These are phyloP conservation scores for Paragyromitra xinjiangensis DNA, from an alignment of 495 filamentous ascomycete genomes.

Conservation along the genomic window DNA sequence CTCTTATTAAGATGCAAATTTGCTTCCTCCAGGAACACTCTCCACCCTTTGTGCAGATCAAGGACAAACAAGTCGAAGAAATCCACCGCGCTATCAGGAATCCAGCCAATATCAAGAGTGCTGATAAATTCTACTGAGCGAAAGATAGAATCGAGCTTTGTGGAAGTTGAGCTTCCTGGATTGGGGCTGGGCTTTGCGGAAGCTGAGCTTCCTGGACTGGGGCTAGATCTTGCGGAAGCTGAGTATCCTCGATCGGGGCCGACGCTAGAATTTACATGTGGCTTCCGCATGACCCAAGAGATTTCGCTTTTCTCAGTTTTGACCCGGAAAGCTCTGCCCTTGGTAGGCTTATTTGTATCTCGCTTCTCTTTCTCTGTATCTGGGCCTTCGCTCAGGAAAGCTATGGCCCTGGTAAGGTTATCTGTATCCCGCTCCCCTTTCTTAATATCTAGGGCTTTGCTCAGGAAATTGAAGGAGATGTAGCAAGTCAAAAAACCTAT, in stretches of 20 bases:
- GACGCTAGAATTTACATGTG: not conserved
- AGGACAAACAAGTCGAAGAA: conserved; percentile 38
- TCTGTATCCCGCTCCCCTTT: not conserved
- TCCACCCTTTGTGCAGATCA: conserved; percentile 34
- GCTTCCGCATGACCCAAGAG: not conserved
- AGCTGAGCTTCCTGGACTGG: not conserved
- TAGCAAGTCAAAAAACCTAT: too few relatives aligned
- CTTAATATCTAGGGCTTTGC: too few relatives aligned
- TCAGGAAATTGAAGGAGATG: too few relatives aligned
- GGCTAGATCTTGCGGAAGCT: too few relatives aligned
- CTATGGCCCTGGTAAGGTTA: not conserved
- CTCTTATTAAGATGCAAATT: conserved; percentile 23
- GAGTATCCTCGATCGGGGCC: too few relatives aligned
- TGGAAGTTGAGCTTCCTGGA: not conserved
- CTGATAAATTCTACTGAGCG: conserved; percentile 37
- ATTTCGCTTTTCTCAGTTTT: not conserved
- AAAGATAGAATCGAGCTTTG: not conserved
- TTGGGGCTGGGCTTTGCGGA: not conserved
- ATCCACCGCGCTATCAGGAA: conserved; percentile 35
- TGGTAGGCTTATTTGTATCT: not conserved
- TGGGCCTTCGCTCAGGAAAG: too few relatives aligned
- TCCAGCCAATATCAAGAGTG: conserved; percentile 39
- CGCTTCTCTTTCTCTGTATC: not conserved
- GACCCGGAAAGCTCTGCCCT: not conserved
- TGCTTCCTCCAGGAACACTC: conserved; percentile 21